Conservation (phyloP, 176 grass and related monocot species). For the Bothriochloa decipiens region DNA sequence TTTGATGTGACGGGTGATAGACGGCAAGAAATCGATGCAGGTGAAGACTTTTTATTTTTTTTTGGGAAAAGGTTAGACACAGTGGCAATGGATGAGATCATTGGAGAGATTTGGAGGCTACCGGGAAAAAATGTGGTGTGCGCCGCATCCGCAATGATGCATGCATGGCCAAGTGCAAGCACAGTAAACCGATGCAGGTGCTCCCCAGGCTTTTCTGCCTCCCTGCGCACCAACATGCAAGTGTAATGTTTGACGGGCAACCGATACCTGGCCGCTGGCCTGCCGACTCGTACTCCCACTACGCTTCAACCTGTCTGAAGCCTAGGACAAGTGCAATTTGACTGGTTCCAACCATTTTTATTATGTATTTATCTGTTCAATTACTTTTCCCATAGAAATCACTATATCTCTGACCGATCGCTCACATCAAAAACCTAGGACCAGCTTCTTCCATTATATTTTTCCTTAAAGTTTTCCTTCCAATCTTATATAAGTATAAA, state of each 20-base stretch:
- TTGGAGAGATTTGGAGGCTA: not conserved
- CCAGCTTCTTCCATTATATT: too few relatives aligned
- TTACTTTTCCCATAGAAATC: too few relatives aligned
- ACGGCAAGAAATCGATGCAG: not conserved
- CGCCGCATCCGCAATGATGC: not conserved
- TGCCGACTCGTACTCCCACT: too few relatives aligned
- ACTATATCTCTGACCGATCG: too few relatives aligned
- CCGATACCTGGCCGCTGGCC: too few relatives aligned
- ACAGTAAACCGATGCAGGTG: constrained; percentile 29
- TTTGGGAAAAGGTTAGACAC: not conserved
- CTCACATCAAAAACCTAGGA: too few relatives aligned
- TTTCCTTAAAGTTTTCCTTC: too few relatives aligned
- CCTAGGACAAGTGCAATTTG: constrained; percentile 39
- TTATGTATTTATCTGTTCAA: too few relatives aligned
- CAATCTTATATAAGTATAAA: too few relatives aligned
- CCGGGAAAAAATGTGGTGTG: not conserved
- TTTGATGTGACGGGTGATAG: too few relatives aligned
- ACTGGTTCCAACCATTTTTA: constrained; percentile 21
- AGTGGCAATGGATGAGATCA: not conserved
- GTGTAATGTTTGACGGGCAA: constrained; percentile 36
- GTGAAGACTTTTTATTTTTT: not conserved
- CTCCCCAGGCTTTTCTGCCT: constrained; percentile 46
- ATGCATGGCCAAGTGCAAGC: constrained; percentile 37
- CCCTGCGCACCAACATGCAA: constrained; percentile 29
- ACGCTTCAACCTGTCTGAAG: not conserved